Evolutionary conservation across 371 early-diverging fungal genomes (phyloP).

Genomic region (Thermomucor indicae-seudaticae): DNA sequence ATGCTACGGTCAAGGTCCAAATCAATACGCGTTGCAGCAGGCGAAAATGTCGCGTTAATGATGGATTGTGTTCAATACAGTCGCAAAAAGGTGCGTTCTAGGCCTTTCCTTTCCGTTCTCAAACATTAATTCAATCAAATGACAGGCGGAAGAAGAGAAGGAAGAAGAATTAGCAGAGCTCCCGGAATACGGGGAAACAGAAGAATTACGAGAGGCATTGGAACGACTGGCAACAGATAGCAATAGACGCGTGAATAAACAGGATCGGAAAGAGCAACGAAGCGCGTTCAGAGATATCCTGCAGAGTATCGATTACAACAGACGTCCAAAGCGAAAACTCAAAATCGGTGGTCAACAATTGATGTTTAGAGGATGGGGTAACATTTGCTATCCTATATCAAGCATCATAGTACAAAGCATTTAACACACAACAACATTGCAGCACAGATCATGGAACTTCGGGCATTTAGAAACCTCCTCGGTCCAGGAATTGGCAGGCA

Average conservation of each 20-base stretch:
- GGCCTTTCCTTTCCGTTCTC: background rate
- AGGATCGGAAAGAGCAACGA: conserved; percentile 57
- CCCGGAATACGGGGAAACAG: conserved; percentile 40
- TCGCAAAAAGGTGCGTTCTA: no score
- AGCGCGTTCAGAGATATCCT: conserved; percentile 64
- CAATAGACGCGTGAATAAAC: conserved; percentile 52
- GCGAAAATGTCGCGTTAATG: conserved; percentile 71
- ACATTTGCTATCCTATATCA: background rate
- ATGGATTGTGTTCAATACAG: conserved; percentile 46
- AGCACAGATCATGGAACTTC: conserved; percentile 39
- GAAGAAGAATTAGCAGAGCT: conserved; percentile 37
- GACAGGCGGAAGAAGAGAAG: conserved; percentile 20
- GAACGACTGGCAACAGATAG: conserved; percentile 53
- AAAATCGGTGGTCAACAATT: conserved; percentile 29
- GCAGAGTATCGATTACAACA: conserved; percentile 45
- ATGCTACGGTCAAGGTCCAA: conserved; percentile 52
- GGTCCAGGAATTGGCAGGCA: conserved; percentile 38
- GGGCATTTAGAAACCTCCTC: conserved; percentile 29
- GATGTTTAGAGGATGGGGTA: conserved; percentile 45
- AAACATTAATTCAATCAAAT: background rate
- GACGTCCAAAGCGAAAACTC: conserved; percentile 38
- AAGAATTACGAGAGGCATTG: conserved; percentile 48
- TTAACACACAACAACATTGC: background rate
- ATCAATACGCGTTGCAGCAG: conserved; percentile 64
- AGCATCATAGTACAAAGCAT: background rate